A percentile compares a stretch with the other conserved stretches of the same genome.
Conservation (phyloP, 2,329 filamentous ascomycete genomes). For the Davidsoniella neocaledoniae region DNA sequence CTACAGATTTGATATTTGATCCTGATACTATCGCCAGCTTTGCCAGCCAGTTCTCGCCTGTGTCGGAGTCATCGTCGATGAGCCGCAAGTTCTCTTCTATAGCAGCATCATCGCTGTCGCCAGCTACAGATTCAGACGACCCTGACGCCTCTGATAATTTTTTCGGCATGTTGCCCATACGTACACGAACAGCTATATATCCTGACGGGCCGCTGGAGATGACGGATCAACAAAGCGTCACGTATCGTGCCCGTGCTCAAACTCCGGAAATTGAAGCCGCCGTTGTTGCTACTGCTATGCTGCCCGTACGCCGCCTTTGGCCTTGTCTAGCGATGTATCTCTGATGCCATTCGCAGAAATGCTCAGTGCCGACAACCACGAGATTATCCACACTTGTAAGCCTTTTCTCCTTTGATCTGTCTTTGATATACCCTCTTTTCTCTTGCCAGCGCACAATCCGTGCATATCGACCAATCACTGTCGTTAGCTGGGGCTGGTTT, state of each 20-base stretch:
- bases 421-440: not conserved
- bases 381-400: constrained; percentile 10
- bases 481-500: too few species aligned
- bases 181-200: constrained; percentile 6
- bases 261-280: constrained; percentile 7
- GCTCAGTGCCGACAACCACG: constrained; percentile 3
- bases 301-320: not conserved
- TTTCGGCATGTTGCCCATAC: not conserved
- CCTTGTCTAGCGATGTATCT: constrained; percentile 1
- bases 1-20: too few species aligned
- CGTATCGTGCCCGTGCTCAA: constrained; percentile 7
- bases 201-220: constrained; percentile 1
- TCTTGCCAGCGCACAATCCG: not conserved
- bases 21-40: too few species aligned
- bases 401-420: not conserved
- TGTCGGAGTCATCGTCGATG: too few species aligned
- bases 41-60: too few species aligned
- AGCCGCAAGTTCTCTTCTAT: too few species aligned
- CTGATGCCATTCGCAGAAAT: constrained; percentile 4
- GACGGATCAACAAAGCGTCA: constrained; percentile 3
- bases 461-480: not conserved
- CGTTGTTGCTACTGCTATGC: not conserved
- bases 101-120: not conserved
- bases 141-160: not conserved
- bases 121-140: not conserved